phyloP scores from a whole-genome alignment of 306 rosid genomes.

The Lupinus albus region DNA sequence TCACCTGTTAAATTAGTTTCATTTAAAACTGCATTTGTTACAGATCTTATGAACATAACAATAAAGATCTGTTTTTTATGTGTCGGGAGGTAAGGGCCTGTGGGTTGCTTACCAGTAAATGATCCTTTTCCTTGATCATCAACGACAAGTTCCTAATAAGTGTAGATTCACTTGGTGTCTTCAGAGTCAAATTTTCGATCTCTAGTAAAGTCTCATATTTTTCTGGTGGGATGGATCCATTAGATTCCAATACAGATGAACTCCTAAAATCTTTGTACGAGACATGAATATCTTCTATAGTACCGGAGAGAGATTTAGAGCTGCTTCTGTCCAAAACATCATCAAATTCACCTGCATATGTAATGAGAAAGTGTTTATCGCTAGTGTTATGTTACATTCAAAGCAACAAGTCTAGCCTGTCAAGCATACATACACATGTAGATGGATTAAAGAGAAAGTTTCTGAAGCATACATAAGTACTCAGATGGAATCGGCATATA shows the following conservation, averaged over 20 bases:
- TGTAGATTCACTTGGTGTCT: constrained; percentile 74
- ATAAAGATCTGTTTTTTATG: background rate
- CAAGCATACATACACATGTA: background rate
- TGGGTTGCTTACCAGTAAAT: constrained; percentile 67
- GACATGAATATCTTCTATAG: constrained; percentile 62
- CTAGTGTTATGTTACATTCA: constrained; percentile 9
- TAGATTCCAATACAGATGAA: constrained; percentile 57
- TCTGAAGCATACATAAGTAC: background rate
- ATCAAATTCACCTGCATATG: constrained; percentile 83
- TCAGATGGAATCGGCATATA: constrained; percentile 7
- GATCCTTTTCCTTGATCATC: constrained; percentile 63
- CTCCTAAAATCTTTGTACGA: constrained; percentile 51
- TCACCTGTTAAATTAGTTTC: constrained; percentile 57
- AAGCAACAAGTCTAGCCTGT: constrained; percentile 21
- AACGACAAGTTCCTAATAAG: constrained; percentile 73
- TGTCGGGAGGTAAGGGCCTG: background rate
- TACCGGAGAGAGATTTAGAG: constrained; percentile 52
- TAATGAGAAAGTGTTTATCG: constrained; percentile 31
- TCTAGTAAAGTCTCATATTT: constrained; percentile 59
- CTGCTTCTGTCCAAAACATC: constrained; percentile 70
- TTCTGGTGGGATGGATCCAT: constrained; percentile 66
- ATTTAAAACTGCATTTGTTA: constrained; percentile 29
- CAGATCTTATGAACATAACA: constrained; percentile 15
- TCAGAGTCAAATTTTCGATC: constrained; percentile 72
- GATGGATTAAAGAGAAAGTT: constrained; percentile 1